These are phyloP conservation scores for Oryza rufipogon DNA, from an alignment of 176 grass and related monocot genomes.

Conservation along the genomic window DNA sequence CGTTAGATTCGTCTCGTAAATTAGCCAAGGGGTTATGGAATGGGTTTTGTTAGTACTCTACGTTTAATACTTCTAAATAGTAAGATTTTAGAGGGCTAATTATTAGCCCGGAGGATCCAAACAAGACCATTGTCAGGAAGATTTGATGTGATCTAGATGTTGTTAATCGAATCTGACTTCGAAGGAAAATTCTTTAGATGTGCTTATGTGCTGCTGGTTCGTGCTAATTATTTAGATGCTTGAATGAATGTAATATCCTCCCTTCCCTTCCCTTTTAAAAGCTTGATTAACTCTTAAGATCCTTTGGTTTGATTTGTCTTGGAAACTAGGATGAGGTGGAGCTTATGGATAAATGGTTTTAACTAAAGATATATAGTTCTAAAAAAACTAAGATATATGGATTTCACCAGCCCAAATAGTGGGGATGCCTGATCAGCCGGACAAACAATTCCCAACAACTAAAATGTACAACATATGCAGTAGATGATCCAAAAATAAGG, in stretches of 20 bases:
- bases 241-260: not conserved
- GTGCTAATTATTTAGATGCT: not conserved
- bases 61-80: too few relatives aligned
- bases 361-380: too few relatives aligned
- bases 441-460: not conserved
- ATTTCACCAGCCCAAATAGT: not conserved
- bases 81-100: too few relatives aligned
- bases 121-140: not conserved
- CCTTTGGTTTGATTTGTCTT: not conserved
- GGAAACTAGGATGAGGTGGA: not conserved
- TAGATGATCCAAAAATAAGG: not conserved
- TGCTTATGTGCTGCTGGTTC: not conserved
- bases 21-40: too few relatives aligned
- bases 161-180: slow-evolving; percentile 4
- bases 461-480: not conserved
- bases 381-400: not conserved
- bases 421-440: not conserved
- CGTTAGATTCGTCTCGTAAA: too few relatives aligned
- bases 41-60: too few relatives aligned
- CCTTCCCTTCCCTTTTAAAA: not conserved
- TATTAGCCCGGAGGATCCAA: too few relatives aligned
- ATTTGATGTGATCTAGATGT: slow-evolving; percentile 27
- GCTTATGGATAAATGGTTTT: not conserved
- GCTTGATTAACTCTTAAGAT: not conserved
- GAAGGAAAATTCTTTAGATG: not conserved